These are phyloP conservation scores for Sophora flavescens DNA, from an alignment of 306 rosid species.

Conservation along the genomic window DNA sequence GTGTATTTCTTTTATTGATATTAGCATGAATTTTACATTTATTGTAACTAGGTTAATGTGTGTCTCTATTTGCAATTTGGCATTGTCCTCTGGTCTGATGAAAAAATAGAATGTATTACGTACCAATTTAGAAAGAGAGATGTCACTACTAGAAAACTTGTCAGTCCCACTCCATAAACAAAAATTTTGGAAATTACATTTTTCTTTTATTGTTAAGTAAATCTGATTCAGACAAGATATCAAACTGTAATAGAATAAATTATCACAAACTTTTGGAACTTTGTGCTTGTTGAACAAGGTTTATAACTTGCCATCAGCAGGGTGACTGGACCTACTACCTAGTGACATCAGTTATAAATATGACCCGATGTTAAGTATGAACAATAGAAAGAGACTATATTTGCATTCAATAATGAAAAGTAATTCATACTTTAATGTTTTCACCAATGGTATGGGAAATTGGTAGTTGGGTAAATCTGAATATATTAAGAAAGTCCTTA, in stretches of 20 bases:
- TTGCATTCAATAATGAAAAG: too few relatives aligned
- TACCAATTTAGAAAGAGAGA: neutral
- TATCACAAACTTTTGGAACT: neutral
- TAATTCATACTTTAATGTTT: conserved; percentile 13
- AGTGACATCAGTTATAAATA: neutral
- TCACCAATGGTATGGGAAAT: neutral
- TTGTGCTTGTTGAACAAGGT: neutral
- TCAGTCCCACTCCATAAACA: conserved; percentile 8
- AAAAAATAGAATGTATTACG: neutral
- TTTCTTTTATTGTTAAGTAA: neutral
- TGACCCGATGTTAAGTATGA: neutral
- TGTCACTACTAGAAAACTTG: neutral
- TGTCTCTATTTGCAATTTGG: conserved; percentile 13
- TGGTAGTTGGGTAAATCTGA: conserved; percentile 6
- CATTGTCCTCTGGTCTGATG: neutral
- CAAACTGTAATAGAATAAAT: neutral
- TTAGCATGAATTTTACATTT: conserved; percentile 27
- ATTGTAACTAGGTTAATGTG: neutral
- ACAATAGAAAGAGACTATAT: neutral
- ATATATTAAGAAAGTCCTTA: conserved; percentile 26
- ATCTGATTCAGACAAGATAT: neutral
- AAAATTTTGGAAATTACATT: neutral
- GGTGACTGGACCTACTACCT: neutral
- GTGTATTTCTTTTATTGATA: neutral
- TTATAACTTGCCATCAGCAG: neutral